phyloP scores from a whole-genome alignment of 1,284 basidiomycete species.

The Cryptococcus wingfieldii region DNA sequence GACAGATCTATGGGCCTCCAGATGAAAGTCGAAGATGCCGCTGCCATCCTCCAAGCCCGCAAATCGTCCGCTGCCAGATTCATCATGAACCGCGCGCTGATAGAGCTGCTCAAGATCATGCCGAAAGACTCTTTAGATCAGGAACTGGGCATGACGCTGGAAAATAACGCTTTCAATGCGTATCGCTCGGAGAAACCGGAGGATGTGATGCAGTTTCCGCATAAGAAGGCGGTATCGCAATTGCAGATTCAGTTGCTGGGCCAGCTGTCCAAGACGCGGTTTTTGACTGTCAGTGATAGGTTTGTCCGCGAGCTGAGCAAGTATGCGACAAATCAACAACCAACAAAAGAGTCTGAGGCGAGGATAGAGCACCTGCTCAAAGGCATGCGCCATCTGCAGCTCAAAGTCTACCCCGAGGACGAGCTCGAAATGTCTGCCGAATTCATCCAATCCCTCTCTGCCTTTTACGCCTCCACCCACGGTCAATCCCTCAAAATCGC shows the following conservation, averaged over 20 bases:
- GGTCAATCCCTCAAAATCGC: conserved; percentile 77
- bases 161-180: conserved; percentile 80
- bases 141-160: conserved; percentile 67
- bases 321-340: conserved; percentile 66
- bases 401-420: conserved; percentile 90
- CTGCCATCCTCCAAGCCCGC: conserved; percentile 64
- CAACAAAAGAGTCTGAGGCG: conserved; percentile 70
- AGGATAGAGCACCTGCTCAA: conserved; percentile 76
- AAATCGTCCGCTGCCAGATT: conserved; percentile 74
- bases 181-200: conserved; percentile 67
- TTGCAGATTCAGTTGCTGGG: conserved; percentile 77
- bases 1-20: conserved; percentile 37
- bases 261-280: conserved; percentile 71
- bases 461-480: conserved; percentile 77
- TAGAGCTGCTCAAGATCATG: conserved; percentile 67
- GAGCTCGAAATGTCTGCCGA: conserved; percentile 91
- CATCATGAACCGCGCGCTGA: conserved; percentile 78
- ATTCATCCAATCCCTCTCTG: conserved; percentile 77
- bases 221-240: conserved; percentile 73
- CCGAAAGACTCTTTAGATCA: conserved; percentile 73
- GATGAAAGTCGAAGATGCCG: conserved; percentile 53
- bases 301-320: conserved; percentile 70
- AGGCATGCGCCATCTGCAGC: conserved; percentile 70
- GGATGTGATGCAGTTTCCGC: conserved; percentile 49
- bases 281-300: conserved; percentile 79